Evolutionary conservation across 805 yeast genomes (phyloP).

Genomic region (Saccharomycopsis amapae): DNA sequence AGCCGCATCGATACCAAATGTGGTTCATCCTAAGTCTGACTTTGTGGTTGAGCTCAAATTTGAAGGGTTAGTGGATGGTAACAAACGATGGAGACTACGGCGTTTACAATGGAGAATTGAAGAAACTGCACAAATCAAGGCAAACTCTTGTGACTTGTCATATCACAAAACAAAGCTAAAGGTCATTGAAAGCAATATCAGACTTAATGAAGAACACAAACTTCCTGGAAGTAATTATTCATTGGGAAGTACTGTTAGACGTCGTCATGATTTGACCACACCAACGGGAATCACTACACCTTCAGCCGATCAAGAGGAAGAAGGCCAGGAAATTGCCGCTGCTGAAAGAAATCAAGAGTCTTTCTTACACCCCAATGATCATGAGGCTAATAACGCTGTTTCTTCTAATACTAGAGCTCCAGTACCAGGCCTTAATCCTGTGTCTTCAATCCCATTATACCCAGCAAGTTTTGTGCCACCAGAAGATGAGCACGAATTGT

Average conservation of each 20-base stretch:
- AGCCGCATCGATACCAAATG: conserved; percentile 80
- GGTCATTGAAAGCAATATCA: conserved; percentile 36
- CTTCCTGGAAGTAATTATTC: conserved; percentile 4
- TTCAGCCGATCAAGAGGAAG: not conserved
- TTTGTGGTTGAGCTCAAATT: conserved; percentile 78
- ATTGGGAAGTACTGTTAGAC: conserved; percentile 5
- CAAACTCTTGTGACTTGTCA: conserved; percentile 42
- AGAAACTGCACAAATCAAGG: conserved; percentile 62
- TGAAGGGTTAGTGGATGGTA: conserved; percentile 57
- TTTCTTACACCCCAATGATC: not conserved
- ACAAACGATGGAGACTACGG: conserved; percentile 82
- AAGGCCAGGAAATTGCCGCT: not conserved
- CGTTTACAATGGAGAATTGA: conserved; percentile 85
- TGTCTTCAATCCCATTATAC: too few relatives aligned
- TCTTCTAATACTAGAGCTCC: not conserved
- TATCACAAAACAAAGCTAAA: conserved; percentile 47
- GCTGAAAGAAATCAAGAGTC: not conserved
- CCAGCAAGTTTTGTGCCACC: not conserved
- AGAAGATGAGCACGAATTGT: conserved; percentile 28
- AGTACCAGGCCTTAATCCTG: too few relatives aligned
- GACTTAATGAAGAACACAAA: conserved; percentile 25
- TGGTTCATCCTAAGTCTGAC: conserved; percentile 78
- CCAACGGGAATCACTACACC: not conserved
- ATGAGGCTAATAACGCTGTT: not conserved
- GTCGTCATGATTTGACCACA: not conserved